Conservation (phyloP, 495 filamentous ascomycete species). For the Penicillium steckii region DNA sequence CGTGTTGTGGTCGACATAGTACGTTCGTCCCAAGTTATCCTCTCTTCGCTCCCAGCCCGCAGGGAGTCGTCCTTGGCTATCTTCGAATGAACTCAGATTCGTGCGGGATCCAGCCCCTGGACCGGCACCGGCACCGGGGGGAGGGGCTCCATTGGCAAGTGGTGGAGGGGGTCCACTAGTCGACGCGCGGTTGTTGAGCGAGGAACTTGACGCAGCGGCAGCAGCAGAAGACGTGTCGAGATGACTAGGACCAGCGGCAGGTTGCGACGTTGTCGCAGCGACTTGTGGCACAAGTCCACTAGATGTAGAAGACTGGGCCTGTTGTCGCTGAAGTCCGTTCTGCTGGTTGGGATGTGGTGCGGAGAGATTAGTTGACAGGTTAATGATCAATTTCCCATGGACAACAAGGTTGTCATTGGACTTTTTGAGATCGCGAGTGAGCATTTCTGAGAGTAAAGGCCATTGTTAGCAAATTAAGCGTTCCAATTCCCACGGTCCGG, state of each 20-base stretch:
- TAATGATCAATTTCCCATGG: slow-evolving; percentile 95
- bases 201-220: slow-evolving; percentile 34
- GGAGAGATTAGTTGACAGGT: slow-evolving; percentile 84
- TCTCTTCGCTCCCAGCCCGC: slow-evolving; percentile 95
- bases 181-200: slow-evolving; percentile 42
- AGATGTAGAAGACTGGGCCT: slow-evolving; percentile 37
- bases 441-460: slow-evolving; percentile 65
- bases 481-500: neutral
- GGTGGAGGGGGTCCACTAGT: slow-evolving; percentile 32
- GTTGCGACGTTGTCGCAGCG: slow-evolving; percentile 27
- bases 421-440: slow-evolving; percentile 97
- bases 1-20: slow-evolving; percentile 98
- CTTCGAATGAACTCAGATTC: slow-evolving; percentile 90
- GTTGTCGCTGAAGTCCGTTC: slow-evolving; percentile 38
- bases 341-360: slow-evolving; percentile 49
- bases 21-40: slow-evolving; percentile 95
- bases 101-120: slow-evolving; percentile 44
- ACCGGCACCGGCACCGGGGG: slow-evolving; percentile 41
- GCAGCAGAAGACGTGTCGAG: slow-evolving; percentile 26
- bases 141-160: slow-evolving; percentile 33
- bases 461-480: slow-evolving; percentile 12
- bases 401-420: slow-evolving; percentile 97
- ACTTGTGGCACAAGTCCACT: slow-evolving; percentile 44
- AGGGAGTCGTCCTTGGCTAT: slow-evolving; percentile 86
- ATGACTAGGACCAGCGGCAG: slow-evolving; percentile 31